Percentiles rank a stretch among this genome's conserved stretches.
These are phyloP conservation scores for Orbilia quercus DNA, from an alignment of 2,329 filamentous ascomycete genomes.

Conservation along the genomic window DNA sequence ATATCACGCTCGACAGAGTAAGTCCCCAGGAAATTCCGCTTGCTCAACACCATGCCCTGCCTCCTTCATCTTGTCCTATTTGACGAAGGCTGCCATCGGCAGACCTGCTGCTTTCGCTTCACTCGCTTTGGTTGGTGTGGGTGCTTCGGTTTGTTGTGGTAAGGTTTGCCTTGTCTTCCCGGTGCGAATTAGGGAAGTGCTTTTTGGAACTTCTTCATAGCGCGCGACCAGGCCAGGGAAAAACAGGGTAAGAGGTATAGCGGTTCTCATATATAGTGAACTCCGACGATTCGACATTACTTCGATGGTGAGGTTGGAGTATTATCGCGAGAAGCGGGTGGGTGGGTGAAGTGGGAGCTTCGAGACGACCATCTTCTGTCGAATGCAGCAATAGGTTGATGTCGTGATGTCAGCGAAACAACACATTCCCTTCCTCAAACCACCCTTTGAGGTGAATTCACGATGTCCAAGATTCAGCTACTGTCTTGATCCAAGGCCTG, in stretches of 20 bases:
- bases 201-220: slow-evolving; percentile 30
- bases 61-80: slow-evolving; percentile 31
- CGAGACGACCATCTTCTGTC: neutral
- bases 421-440: slow-evolving; percentile 21
- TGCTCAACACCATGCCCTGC: slow-evolving; percentile 10
- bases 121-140: slow-evolving; percentile 23
- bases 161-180: slow-evolving; percentile 47
- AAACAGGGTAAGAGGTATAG: slow-evolving; percentile 5
- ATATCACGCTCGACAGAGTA: slow-evolving; percentile 53
- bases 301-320: slow-evolving; percentile 3
- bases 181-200: slow-evolving; percentile 56
- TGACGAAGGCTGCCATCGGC: slow-evolving; percentile 54
- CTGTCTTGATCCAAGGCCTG: slow-evolving; percentile 3
- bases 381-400: slow-evolving; percentile 23
- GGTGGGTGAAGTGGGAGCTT: neutral
- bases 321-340: slow-evolving; percentile 1
- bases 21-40: slow-evolving; percentile 50
- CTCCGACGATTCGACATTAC: neutral
- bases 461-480: too few relatives aligned
- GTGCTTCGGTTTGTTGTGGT: slow-evolving; percentile 23
- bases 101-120: slow-evolving; percentile 54
- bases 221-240: slow-evolving; percentile 15
- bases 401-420: slow-evolving; percentile 36
- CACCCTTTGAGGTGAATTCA: slow-evolving; percentile 7
- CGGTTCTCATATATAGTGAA: neutral